These are phyloP conservation scores for Pseudonectria foliicola DNA, from an alignment of 2,329 filamentous ascomycete species.

Conservation along the genomic window DNA sequence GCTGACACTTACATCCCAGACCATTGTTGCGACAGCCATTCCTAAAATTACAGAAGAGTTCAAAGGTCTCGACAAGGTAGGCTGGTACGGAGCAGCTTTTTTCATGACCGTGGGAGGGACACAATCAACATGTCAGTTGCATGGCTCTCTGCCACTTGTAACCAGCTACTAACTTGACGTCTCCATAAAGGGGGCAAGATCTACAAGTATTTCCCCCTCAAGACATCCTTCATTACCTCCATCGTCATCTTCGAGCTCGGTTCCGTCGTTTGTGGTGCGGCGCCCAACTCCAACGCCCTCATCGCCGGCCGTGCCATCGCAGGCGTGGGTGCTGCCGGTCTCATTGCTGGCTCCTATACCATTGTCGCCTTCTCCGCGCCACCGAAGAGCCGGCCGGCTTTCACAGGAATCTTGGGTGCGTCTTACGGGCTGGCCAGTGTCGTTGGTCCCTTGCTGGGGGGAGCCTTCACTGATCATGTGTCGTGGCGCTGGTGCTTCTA, in stretches of 20 bases:
- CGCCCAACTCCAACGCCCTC: constrained; percentile 20
- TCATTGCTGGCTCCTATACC: constrained; percentile 42
- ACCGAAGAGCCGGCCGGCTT: constrained; percentile 28
- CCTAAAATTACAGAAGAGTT: constrained; percentile 41
- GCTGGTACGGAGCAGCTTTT: constrained; percentile 47
- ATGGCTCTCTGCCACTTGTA: too few relatives aligned
- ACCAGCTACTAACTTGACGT: too few relatives aligned
- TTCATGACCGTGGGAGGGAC: constrained; percentile 33
- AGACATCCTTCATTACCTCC: too few relatives aligned
- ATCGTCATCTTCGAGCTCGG: too few relatives aligned
- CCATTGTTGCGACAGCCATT: constrained; percentile 43
- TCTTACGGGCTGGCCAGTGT: constrained; percentile 30
- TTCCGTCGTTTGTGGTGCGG: too few relatives aligned
- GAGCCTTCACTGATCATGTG: constrained; percentile 30
- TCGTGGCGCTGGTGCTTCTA: constrained; percentile 36
- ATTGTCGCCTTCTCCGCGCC: constrained; percentile 40
- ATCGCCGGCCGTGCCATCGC: constrained; percentile 42
- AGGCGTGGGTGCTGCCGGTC: constrained; percentile 37
- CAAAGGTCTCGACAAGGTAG: constrained; percentile 35
- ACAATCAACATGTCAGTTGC: too few relatives aligned
- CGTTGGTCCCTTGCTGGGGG: constrained; percentile 30
- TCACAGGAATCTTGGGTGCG: constrained; percentile 32
- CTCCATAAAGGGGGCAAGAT: too few relatives aligned
- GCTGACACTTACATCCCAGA: constrained; percentile 7
- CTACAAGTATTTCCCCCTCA: too few relatives aligned